phyloP scores from a whole-genome alignment of 2,329 filamentous ascomycete species.

The Trichoderma breve region DNA sequence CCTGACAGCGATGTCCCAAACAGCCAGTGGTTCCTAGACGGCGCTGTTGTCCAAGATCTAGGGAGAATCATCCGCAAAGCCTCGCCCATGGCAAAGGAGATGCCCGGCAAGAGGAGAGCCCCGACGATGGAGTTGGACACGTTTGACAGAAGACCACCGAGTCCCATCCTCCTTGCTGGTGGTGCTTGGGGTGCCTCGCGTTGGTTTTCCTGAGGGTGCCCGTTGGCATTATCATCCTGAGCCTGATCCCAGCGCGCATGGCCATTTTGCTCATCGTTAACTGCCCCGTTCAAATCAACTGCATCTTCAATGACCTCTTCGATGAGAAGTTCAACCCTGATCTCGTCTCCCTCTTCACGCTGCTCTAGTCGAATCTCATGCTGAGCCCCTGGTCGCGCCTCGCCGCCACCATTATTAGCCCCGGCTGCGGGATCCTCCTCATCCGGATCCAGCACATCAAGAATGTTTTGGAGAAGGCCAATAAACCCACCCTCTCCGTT shows the following conservation, averaged over 20 bases:
- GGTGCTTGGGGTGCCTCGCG: slow-evolving; percentile 38
- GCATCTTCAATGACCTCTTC: slow-evolving; percentile 31
- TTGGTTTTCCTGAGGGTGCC: slow-evolving; percentile 25
- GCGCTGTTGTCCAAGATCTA: slow-evolving; percentile 58
- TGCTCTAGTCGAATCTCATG: slow-evolving; percentile 3
- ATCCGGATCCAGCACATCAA: slow-evolving; percentile 38
- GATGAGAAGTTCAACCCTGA: slow-evolving; percentile 37
- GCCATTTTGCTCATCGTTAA: neutral
- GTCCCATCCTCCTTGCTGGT: slow-evolving; percentile 34
- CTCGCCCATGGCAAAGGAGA: slow-evolving; percentile 77
- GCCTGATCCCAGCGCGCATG: neutral
- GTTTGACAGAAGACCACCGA: slow-evolving; percentile 40
- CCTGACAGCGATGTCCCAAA: slow-evolving; percentile 26
- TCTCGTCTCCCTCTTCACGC: slow-evolving; percentile 24
- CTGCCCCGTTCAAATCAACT: slow-evolving; percentile 22
- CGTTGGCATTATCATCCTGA: slow-evolving; percentile 18
- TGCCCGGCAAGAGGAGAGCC: slow-evolving; percentile 72
- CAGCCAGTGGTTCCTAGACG: slow-evolving; percentile 30
- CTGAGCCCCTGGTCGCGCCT: neutral
- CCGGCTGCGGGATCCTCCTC: slow-evolving; percentile 28
- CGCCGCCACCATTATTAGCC: neutral
- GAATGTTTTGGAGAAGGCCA: slow-evolving; percentile 37
- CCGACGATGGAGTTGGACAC: slow-evolving; percentile 51
- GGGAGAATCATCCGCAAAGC: slow-evolving; percentile 69
- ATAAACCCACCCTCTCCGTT: slow-evolving; percentile 34